Base-by-base conservation (phyloP, 768 basidiomycete genomes). In the Udeniomyces megalosporus region DNA sequence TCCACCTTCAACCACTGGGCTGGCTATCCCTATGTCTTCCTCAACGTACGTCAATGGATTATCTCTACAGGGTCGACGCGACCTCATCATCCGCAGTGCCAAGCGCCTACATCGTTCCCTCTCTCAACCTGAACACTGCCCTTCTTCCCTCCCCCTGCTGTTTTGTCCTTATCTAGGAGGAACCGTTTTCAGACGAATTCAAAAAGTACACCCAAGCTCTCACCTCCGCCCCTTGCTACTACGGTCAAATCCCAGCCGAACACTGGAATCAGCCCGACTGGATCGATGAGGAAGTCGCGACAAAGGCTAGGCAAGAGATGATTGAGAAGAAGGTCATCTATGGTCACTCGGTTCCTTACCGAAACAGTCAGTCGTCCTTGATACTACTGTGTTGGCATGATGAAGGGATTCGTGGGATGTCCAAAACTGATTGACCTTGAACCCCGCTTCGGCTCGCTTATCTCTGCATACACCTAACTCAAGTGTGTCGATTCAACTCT, bases 401-500 rank as follows among this genome's bases (percentile, higher is more conserved):
- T 8, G 15, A 32, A 14, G 32, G 4, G 32, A 8, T 4, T 3
- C 54, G 15, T 55, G 8, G 35, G 5, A 29, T 47, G 28, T 28
- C 24, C 29, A 28, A 32, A 14, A 14, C 3, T 20, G 20, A 32
- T 26, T 4, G 3, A 3, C 15, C 6, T 31, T 5, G 20, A n/a
- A 7, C 29, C 4, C n/a, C 24, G 28, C 12, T 15, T 24, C 8
- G 20, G 34, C 4, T 22, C 10, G 29, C 7, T 4, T 6, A n/a
- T 31, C 8, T 8, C 26, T 48, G 14, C 22, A 10, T 35, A 24
- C 26, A 4, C 11, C 45, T 58, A 29, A 58, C 45, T n/a, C 8
- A 6, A 55, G 53, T 95, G 92, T 95, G 92, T 74, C 82, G 92
- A 12, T 96, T 84, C 75, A 89, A 92, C 74, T 90, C 87, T 51